phyloP scores from a whole-genome alignment of 2,329 filamentous ascomycete species.

The Trichoderma polysporum region DNA sequence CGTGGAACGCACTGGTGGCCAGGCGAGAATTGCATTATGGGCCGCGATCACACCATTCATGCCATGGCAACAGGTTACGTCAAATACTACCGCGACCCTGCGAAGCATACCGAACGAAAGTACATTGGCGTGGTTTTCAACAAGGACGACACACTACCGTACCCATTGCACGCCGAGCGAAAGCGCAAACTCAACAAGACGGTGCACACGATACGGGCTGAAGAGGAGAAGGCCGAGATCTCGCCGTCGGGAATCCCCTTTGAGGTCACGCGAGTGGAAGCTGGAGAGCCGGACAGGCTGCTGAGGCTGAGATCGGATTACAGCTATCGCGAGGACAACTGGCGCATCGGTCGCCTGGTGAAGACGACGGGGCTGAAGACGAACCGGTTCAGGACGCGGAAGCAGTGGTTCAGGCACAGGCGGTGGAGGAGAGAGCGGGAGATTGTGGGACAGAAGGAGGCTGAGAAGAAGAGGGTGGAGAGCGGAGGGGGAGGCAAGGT shows the following conservation, averaged over 20 bases:
- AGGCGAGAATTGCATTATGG: slow-evolving; percentile 93
- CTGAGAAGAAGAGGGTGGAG: slow-evolving; percentile 36
- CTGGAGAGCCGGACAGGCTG: slow-evolving; percentile 46
- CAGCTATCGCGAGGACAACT: slow-evolving; percentile 61
- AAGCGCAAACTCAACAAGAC: slow-evolving; percentile 75
- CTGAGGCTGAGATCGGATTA: slow-evolving; percentile 54
- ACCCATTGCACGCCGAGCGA: slow-evolving; percentile 70
- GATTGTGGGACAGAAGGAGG: slow-evolving; percentile 43
- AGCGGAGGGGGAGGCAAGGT: slow-evolving; percentile 33
- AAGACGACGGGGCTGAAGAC: slow-evolving; percentile 51
- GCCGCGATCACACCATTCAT: slow-evolving; percentile 94
- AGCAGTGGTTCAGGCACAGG: slow-evolving; percentile 47
- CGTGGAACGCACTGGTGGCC: slow-evolving; percentile 92
- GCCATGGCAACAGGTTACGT: slow-evolving; percentile 85
- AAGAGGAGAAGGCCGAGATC: slow-evolving; percentile 39
- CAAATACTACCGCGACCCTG: slow-evolving; percentile 91
- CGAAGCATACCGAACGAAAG: slow-evolving; percentile 77
- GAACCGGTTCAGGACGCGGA: slow-evolving; percentile 51
- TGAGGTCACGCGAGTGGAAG: slow-evolving; percentile 43
- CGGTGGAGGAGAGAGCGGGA: slow-evolving; percentile 45
- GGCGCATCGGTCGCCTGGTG: slow-evolving; percentile 56
- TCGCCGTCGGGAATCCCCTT: slow-evolving; percentile 53
- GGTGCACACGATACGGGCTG: slow-evolving; percentile 46
- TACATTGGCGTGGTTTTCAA: slow-evolving; percentile 94
- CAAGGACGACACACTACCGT: slow-evolving; percentile 76